These are phyloP conservation scores for Penicillium sp. DNA, from an alignment of 2,329 filamentous ascomycete species.

Conservation along the genomic window DNA sequence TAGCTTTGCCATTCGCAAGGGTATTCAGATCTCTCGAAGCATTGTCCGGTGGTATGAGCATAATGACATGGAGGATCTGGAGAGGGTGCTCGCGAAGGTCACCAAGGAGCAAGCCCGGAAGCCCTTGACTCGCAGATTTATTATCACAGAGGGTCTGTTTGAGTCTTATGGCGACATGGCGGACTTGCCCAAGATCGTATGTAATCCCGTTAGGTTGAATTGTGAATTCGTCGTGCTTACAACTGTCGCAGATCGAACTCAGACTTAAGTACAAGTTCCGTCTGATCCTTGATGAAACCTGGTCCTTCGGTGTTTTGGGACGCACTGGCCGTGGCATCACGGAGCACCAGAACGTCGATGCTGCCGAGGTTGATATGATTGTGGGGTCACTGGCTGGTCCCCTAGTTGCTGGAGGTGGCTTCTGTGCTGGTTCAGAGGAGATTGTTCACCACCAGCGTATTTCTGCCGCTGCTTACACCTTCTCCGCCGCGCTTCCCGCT, in stretches of 20 bases:
- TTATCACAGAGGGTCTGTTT: conserved; percentile 92
- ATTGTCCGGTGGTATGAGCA: conserved; percentile 93
- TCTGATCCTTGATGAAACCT: conserved; percentile 94
- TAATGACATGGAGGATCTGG: conserved; percentile 91
- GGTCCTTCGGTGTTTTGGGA: conserved; percentile 93
- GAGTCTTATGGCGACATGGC: conserved; percentile 84
- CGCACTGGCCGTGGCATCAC: conserved; percentile 88
- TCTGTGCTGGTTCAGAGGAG: conserved; percentile 87
- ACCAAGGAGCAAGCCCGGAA: conserved; percentile 85
- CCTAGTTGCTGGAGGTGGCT: conserved; percentile 88
- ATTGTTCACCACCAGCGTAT: conserved; percentile 97
- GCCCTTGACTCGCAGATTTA: conserved; percentile 86
- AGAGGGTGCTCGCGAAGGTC: conserved; percentile 78
- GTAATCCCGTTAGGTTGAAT: conserved; percentile 23
- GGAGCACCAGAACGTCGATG: conserved; percentile 94
- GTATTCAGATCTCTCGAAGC: conserved; percentile 87
- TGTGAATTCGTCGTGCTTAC: conserved; percentile 6
- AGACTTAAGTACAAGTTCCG: conserved; percentile 98
- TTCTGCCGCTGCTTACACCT: conserved; percentile 87
- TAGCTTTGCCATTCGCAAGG: conserved; percentile 92
- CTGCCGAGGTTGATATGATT: conserved; percentile 93
- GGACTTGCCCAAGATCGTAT: conserved; percentile 79
- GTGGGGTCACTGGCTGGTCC: conserved; percentile 87
- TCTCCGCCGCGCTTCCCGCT: conserved; percentile 89
- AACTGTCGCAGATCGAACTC: conserved; percentile 66